phyloP scores from a whole-genome alignment of 2,329 filamentous ascomycete genomes.

The Phialophora expanda region DNA sequence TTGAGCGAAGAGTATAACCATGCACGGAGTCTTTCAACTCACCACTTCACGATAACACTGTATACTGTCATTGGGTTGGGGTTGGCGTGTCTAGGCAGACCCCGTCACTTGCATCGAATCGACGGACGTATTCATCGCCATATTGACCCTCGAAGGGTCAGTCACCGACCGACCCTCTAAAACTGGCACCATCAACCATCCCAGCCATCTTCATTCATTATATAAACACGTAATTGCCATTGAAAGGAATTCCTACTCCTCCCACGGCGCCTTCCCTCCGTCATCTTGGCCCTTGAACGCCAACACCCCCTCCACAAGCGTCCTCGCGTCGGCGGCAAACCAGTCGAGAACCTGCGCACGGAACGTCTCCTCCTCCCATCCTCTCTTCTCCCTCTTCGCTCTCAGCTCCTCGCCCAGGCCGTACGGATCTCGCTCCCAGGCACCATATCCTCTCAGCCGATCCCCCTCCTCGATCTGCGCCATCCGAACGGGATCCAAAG shows the following conservation, averaged over 20 bases:
- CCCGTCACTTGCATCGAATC: not conserved
- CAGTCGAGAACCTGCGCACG: conserved; percentile 13
- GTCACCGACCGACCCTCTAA: not conserved
- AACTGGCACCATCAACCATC: not conserved
- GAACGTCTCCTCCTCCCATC: conserved; percentile 43
- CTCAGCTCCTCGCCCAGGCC: conserved; percentile 45
- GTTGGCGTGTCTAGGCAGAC: too few relatives aligned
- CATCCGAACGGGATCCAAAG: conserved; percentile 46
- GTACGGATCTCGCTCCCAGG: conserved; percentile 50
- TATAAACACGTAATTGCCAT: not conserved
- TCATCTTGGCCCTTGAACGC: not conserved
- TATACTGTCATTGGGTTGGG: not conserved
- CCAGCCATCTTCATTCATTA: too few relatives aligned
- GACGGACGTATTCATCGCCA: not conserved
- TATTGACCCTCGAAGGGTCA: not conserved
- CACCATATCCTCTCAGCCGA: conserved; percentile 43
- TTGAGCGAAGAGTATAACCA: too few relatives aligned
- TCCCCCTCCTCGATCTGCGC: conserved; percentile 36
- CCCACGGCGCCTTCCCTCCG: not conserved
- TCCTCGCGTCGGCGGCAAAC: not conserved
- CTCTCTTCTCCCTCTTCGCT: conserved; percentile 47
- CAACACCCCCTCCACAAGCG: conserved; percentile 1
- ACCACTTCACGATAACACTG: not conserved
- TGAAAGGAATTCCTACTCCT: not conserved
- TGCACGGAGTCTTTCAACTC: not conserved